Evolutionary conservation across 169 alveolate genomes (phyloP).

Genomic region (Eimeria sp.): DNA sequence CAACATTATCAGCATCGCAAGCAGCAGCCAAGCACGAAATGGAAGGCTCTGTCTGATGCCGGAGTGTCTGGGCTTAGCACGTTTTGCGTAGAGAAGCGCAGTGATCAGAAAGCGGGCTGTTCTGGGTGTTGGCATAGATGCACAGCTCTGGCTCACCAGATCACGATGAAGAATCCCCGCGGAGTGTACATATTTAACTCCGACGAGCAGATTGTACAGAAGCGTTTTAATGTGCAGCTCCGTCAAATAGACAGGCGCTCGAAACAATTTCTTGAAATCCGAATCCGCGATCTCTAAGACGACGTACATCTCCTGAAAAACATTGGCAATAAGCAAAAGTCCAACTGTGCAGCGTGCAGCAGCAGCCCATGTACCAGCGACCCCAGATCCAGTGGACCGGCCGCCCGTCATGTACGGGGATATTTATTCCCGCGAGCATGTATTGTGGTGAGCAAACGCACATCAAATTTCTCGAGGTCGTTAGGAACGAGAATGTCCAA

Average conservation of each 20-base stretch:
- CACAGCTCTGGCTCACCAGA: conserved; percentile 66
- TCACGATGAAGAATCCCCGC: conserved; percentile 94
- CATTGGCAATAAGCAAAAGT: no score
- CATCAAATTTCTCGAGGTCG: conserved; percentile 94
- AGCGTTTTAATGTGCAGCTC: conserved; percentile 96
- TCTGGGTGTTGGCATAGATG: not conserved
- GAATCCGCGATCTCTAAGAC: conserved; percentile 99
- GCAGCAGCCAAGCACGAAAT: not conserved
- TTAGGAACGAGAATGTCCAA: conserved; percentile 96
- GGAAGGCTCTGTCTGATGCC: not conserved
- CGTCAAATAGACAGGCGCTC: conserved; percentile 96
- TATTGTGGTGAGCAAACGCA: conserved; percentile 8
- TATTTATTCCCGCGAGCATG: no score
- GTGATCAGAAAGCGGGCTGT: not conserved
- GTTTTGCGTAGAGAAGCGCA: not conserved
- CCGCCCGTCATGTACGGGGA: no score
- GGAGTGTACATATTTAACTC: conserved; percentile 97
- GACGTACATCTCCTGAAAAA: conserved; percentile 94
- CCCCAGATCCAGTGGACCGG: not conserved
- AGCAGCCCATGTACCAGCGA: not conserved
- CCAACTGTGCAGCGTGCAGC: not conserved
- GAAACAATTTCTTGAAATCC: conserved; percentile 97
- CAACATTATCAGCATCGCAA: not conserved
- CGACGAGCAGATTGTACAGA: conserved; percentile 96
- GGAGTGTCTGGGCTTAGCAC: not conserved